These are phyloP conservation scores for Rhynchosporium secalis DNA, from an alignment of 2,329 filamentous ascomycete genomes.

Conservation along the genomic window DNA sequence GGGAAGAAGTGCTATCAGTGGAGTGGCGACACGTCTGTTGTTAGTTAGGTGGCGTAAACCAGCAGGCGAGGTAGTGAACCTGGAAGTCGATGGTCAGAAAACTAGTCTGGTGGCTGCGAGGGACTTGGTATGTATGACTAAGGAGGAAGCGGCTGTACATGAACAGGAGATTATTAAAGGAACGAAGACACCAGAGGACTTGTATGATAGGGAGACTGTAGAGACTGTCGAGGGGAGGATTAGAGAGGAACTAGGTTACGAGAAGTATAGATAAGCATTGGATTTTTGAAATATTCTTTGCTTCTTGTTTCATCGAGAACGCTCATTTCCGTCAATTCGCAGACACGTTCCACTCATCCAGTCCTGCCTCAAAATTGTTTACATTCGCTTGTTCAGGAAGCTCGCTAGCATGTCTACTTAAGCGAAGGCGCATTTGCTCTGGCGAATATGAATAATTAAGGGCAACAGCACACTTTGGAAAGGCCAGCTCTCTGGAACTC, in stretches of 20 bases:
- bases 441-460: too few species aligned
- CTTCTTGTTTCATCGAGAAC: too few species aligned
- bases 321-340: too few species aligned
- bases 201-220: conserved; percentile 72
- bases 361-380: background rate
- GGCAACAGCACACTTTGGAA: too few species aligned
- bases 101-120: conserved; percentile 66
- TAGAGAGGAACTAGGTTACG: conserved; percentile 64
- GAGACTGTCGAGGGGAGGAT: conserved; percentile 65
- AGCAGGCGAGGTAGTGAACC: conserved; percentile 57
- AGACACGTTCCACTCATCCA: too few species aligned
- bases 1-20: conserved; percentile 79
- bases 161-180: conserved; percentile 77
- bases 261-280: conserved; percentile 48
- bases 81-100: conserved; percentile 72
- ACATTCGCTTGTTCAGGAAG: background rate
- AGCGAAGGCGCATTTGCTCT: background rate
- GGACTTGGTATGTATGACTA: conserved; percentile 88
- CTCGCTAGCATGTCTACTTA: background rate
- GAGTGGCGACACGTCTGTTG: conserved; percentile 74
- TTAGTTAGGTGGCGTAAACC: conserved; percentile 81
- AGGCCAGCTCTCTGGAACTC: too few species aligned
- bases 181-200: conserved; percentile 63
- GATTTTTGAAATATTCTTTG: background rate
- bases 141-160: conserved; percentile 80